A percentile compares a stretch with the other conserved stretches of the same genome.
Conservation (phyloP, 2,329 filamentous ascomycete species). For the Furcasterigmium sp. region DNA sequence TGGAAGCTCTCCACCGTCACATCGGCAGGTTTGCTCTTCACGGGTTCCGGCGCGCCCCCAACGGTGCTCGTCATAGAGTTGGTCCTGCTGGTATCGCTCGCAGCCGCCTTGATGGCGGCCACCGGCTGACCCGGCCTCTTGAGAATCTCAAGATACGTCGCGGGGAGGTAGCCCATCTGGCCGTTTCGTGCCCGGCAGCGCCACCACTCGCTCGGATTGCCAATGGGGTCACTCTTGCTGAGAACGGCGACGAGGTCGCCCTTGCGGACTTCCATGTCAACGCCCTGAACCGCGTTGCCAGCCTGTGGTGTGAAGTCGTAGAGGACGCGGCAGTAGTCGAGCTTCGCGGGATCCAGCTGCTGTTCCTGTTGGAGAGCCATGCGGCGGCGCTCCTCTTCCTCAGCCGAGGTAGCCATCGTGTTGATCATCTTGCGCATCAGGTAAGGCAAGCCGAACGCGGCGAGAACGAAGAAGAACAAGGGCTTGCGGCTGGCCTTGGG, state of each 20-base stretch:
- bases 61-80: conserved; percentile 45
- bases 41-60: conserved; percentile 18
- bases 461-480: conserved; percentile 90
- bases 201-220: conserved; percentile 96
- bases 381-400: conserved; percentile 69
- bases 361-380: conserved; percentile 37
- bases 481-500: conserved; percentile 87
- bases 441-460: conserved; percentile 92
- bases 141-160: conserved; percentile 80
- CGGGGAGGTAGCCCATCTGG: conserved; percentile 84
- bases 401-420: conserved; percentile 74
- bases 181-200: conserved; percentile 86
- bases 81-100: conserved; percentile 39
- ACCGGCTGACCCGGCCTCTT: conserved; percentile 45
- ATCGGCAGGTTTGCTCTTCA: conserved; percentile 45
- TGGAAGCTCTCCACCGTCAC: conserved; percentile 51
- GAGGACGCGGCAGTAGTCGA: conserved; percentile 92
- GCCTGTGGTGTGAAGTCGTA: conserved; percentile 89
- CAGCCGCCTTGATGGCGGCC: conserved; percentile 46
- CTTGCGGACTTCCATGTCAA: conserved; percentile 90
- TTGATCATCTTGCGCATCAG: conserved; percentile 95
- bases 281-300: conserved; percentile 55
- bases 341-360: conserved; percentile 76
- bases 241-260: conserved; percentile 93
- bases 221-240: conserved; percentile 85